These are phyloP conservation scores for Manihot esculenta DNA, from an alignment of 441 rosid species.

Conservation along the genomic window DNA sequence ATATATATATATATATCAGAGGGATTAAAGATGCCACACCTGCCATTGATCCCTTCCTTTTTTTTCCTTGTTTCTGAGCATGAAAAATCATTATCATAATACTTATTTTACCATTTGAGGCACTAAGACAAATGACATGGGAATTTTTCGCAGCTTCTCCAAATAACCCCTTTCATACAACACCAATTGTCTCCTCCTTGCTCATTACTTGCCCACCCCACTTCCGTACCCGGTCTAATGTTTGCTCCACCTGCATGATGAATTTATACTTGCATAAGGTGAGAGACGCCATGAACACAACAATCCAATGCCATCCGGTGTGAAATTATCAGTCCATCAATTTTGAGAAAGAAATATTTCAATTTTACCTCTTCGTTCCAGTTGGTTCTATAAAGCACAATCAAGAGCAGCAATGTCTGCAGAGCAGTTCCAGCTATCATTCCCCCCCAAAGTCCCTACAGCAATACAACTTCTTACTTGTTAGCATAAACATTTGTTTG, in stretches of 20 bases:
- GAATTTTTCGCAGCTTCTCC: background rate
- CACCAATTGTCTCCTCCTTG: background rate
- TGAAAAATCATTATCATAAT: too few relatives aligned
- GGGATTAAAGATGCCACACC: too few relatives aligned
- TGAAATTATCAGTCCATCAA: background rate
- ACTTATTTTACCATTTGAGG: too few relatives aligned
- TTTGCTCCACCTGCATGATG: conserved; percentile 54
- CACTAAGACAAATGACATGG: too few relatives aligned
- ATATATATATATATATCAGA: too few relatives aligned
- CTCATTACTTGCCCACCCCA: conserved; percentile 59
- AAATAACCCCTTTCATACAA: background rate
- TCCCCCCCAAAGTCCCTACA: conserved; percentile 77
- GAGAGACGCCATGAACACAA: background rate
- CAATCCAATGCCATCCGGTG: too few relatives aligned
- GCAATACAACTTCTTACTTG: background rate
- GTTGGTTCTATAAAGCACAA: conserved; percentile 64
- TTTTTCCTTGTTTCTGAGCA: too few relatives aligned
- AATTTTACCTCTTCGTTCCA: conserved; percentile 75
- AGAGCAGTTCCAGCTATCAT: conserved; percentile 73
- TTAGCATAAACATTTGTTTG: too few relatives aligned
- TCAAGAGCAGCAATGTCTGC: conserved; percentile 60
- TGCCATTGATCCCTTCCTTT: too few relatives aligned
- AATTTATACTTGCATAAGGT: background rate
- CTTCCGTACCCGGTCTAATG: conserved; percentile 57
- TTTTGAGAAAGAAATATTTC: background rate